Base-by-base conservation (phyloP, 208 protist genomes). In the Acanthamoeba royreba region DNA sequence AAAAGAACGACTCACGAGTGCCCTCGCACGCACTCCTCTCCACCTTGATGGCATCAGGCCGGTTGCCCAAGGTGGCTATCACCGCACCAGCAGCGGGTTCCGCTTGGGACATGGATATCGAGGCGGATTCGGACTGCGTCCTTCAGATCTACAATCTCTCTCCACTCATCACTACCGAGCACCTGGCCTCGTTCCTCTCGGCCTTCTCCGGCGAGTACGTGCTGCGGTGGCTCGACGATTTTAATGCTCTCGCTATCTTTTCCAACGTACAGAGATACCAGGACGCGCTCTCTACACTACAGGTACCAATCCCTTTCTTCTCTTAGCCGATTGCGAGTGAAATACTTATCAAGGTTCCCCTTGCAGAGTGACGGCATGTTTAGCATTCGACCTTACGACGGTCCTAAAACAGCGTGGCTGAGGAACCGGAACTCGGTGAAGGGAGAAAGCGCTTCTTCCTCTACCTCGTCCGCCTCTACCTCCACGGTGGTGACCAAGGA, bases 391-490 rank as follows among this genome's bases (percentile, higher is more conserved):
- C 83, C 83, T 19, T 90, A 90, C 83, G 52, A 69, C 38, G 83
- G 46, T 3, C 83, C 83, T 35, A 90, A 66, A 52, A 90, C 46
- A 15, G 43, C 83, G 38, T 90, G 83, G 83, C 38, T 90, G 49
- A 22, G 53, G 31, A 47, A 28, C 38, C 33, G 83, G 83, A 42
- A 28, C 15, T 9, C 28, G 49, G 15, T 90, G 3, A 58, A 90
- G 74, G 74, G 74, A 85, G 74, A 85, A 85, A 85, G 74, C 74
- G 74, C 74, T 90, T 90, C 83, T 58, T 69, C 83, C 52, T 90
- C 52, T 42, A 35, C 74, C 9, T 87, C 66, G 11, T 11, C 66
- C 66, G 22, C 66, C 31, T 77, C 66, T 11, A 38, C 66, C 46
- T 11, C 83, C n/a, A 46, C 52, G 31, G 19, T n/a, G 4, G 28